Base-by-base conservation (phyloP, 1,139 yeast genomes). In the Sugiyamaella castrensis region DNA sequence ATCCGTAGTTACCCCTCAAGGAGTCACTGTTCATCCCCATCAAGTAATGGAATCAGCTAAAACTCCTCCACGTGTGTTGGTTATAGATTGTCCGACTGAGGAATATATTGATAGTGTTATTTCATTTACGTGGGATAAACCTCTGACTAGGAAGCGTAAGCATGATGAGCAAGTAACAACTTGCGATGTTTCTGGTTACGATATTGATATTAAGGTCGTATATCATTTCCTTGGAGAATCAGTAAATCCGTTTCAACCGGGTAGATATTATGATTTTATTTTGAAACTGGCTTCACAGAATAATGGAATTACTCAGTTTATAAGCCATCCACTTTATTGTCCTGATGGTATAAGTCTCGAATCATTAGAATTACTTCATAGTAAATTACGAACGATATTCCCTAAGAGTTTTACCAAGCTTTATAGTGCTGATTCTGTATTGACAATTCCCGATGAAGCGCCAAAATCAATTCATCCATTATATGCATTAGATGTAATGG, bases 191-290 rank as follows among this genome's bases (percentile, higher is more conserved):
- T 38, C 27, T 10, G 38, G 37, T 2, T 48, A 60, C 12, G 64
- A 68, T 4, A 63, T 62, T 31, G 75, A 53, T 16, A 54, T 61
- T 15, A 79, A 80, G 1, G 66, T 79, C 3, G 84, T 88, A 1
- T 88, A 87, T 64, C 95, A 87, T 65, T 77, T 88, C 52, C 68
- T 91, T 40, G 95, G 86, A n/a, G 75, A 73, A 16, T 76, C 72
- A 4, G 75, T 87, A 1, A 79, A 83, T 19, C 77, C 82, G 12
- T 64, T 70, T 28, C 60, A 68, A 1, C 5, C 2, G 2, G 63
- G 73, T 1, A 54, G 55, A 1, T 69, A 73, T 53, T 60, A 66
- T 1, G 68, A 69, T 4, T 84, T 86, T 62, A 45, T 45, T 19
- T 58, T 71, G 50, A 58, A 69, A 2, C 68, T 77, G 53, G 56